Conservation (phyloP, 192 early-diverging fungal species). For the Oehlia diaphana region DNA sequence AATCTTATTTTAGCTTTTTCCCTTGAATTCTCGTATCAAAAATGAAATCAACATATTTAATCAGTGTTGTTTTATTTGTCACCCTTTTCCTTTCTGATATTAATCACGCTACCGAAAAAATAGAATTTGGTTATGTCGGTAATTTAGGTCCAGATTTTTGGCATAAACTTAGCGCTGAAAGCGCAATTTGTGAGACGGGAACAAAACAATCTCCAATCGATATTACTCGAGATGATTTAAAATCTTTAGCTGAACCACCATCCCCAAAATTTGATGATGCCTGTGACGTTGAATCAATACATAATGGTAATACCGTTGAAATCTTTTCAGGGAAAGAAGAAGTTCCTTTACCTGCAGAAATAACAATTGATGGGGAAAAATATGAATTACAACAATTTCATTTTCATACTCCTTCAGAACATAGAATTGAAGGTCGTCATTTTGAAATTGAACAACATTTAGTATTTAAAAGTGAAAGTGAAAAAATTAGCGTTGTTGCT, state of each 20-base stretch:
- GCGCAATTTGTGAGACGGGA: conserved; percentile 33
- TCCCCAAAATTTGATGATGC: conserved; percentile 17
- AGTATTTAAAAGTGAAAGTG: conserved; percentile 47
- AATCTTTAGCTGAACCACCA: background rate
- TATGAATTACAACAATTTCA: conserved; percentile 57
- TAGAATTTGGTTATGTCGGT: background rate
- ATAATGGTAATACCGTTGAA: conserved; percentile 50
- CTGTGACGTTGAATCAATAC: conserved; percentile 29
- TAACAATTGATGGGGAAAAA: conserved; percentile 32
- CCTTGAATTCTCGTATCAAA: background rate
- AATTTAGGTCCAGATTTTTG: background rate
- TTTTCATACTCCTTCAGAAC: conserved; percentile 65
- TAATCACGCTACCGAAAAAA: background rate
- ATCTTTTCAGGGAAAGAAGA: conserved; percentile 23
- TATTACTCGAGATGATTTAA: conserved; percentile 30
- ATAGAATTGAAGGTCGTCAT: conserved; percentile 41
- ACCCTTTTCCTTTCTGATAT: background rate
- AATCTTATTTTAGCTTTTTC: too few relatives aligned
- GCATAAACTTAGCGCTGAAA: background rate
- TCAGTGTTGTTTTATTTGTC: background rate
- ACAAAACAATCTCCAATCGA: conserved; percentile 56
- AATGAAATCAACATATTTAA: background rate
- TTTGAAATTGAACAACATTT: conserved; percentile 53
- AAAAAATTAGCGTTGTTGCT: conserved; percentile 47
- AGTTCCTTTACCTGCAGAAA: conserved; percentile 2